phyloP scores from a whole-genome alignment of 2,329 filamentous ascomycete species.

The Escovopsis sp. region DNA sequence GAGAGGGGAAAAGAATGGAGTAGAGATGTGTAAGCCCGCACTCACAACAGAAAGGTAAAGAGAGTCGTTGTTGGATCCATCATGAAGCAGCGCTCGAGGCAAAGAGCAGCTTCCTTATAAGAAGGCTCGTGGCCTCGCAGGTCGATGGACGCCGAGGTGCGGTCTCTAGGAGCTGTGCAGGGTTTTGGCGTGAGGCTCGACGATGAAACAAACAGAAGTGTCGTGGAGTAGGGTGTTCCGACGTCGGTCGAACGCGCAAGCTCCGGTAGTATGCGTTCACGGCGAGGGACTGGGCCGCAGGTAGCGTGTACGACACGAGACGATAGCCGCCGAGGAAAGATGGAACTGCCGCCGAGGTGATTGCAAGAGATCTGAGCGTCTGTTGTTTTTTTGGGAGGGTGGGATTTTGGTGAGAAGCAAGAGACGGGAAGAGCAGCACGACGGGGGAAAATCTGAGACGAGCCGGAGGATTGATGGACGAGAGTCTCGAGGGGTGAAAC shows the following conservation, averaged over 20 bases:
- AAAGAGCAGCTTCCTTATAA: constrained; percentile 1
- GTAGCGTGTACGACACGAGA: no score
- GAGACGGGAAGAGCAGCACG: background rate
- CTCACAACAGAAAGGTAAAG: constrained; percentile 54
- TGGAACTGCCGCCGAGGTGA: background rate
- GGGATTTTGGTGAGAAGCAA: no score
- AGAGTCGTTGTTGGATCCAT: constrained; percentile 51
- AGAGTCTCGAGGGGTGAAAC: constrained; percentile 6
- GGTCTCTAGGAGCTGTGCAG: background rate
- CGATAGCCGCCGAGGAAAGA: no score
- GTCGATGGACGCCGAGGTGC: constrained; percentile 1
- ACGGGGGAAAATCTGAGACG: background rate
- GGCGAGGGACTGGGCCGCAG: no score
- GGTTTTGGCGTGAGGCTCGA: constrained; percentile 1
- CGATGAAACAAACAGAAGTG: background rate
- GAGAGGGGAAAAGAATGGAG: constrained; percentile 7
- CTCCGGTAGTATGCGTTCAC: no score
- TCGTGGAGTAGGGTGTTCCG: no score
- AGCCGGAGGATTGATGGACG: background rate
- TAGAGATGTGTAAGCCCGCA: constrained; percentile 16
- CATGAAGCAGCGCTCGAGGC: constrained; percentile 4
- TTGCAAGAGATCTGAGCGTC: background rate
- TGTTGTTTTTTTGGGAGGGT: no score
- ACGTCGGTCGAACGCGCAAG: no score
- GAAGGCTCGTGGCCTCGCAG: no score